Base-by-base conservation (phyloP, 2,329 filamentous ascomycete species). In the Phyllosticta citribraziliensis region DNA sequence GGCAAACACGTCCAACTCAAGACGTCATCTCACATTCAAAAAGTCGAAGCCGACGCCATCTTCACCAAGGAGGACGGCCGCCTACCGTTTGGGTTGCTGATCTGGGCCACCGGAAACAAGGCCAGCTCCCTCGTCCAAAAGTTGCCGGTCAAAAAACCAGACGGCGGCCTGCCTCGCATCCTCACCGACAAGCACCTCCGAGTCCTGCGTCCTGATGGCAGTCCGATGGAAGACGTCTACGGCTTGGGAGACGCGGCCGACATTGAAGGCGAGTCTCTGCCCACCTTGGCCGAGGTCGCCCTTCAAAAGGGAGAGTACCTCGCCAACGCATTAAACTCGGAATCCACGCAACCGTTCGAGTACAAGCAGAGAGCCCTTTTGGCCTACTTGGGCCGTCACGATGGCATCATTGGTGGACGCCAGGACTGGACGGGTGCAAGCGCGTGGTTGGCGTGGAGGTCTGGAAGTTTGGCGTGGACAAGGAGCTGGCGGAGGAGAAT, bases 381-480 rank as follows among this genome's bases (percentile, higher is more conserved):
- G 55, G 73, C 75, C 0, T 79, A 78, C 61, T 67, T 78, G n/a
- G 76, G 76, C 2, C 65, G 68, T 17, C 69, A 70, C n/a, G 76
- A 78, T 63, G 76, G 76, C 0, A 70, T 79, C 51, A 71, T 77
- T 8, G 68, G 69, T 4, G 57, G 57, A 6, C 52, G 24, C n/a
- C 35, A 60, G 10, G 70, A 75, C 19, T 78, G 73, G 73, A 78
- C 74, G 4, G 76, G 76, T 0, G 61, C 69, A 5, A 67, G 68
- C 20, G 76, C 77, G 1, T 79, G 76, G 76, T 27, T 78, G 53
- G 76, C 75, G 0, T 79, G 76, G 76, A 67, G 76, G 54, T 71
- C 69, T 54, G 73, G 74, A 1, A 72, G 68, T 63, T 66, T 73
- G 63, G 71, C 67, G 56, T 75, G 71, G 72, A 70, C 67, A 35